These are phyloP conservation scores for Populus simonii DNA, from an alignment of 345 rosid genomes.

Conservation along the genomic window DNA sequence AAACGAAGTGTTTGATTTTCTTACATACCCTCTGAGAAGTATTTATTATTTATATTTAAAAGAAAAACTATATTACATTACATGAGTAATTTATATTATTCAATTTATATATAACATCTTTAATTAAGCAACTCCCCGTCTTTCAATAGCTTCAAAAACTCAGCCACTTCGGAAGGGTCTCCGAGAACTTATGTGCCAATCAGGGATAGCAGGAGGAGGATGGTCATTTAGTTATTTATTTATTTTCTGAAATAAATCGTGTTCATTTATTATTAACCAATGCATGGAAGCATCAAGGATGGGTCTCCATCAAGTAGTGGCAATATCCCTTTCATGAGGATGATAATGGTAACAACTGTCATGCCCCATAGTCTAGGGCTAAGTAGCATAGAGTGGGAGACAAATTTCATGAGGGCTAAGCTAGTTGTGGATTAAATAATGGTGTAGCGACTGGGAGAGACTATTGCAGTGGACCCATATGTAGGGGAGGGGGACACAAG, in stretches of 20 bases:
- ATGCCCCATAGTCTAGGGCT: conserved; percentile 49
- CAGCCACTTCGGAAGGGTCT: too few species aligned
- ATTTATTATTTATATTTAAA: too few species aligned
- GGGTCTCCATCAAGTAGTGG: conserved; percentile 48
- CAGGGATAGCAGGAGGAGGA: too few species aligned
- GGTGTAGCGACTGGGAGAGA: neutral
- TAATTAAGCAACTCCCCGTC: too few species aligned
- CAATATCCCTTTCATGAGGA: conserved; percentile 40
- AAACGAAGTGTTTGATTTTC: too few species aligned
- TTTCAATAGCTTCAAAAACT: too few species aligned
- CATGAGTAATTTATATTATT: too few species aligned
- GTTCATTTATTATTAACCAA: neutral
- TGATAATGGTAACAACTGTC: conserved; percentile 49
- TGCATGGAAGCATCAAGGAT: conserved; percentile 7
- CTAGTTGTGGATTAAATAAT: neutral
- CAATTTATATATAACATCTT: too few species aligned
- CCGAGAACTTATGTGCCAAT: too few species aligned
- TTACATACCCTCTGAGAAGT: too few species aligned
- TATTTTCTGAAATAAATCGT: too few species aligned
- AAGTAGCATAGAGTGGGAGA: conserved; percentile 4
- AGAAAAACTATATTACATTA: too few species aligned
- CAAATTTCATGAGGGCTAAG: conserved; percentile 3
- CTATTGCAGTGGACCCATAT: conserved; percentile 33
- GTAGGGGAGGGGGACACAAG: conserved; percentile 42
- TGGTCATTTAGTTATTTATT: neutral